Base-by-base conservation (phyloP, 495 filamentous ascomycete genomes). In the Aspergillus homomorphus region DNA sequence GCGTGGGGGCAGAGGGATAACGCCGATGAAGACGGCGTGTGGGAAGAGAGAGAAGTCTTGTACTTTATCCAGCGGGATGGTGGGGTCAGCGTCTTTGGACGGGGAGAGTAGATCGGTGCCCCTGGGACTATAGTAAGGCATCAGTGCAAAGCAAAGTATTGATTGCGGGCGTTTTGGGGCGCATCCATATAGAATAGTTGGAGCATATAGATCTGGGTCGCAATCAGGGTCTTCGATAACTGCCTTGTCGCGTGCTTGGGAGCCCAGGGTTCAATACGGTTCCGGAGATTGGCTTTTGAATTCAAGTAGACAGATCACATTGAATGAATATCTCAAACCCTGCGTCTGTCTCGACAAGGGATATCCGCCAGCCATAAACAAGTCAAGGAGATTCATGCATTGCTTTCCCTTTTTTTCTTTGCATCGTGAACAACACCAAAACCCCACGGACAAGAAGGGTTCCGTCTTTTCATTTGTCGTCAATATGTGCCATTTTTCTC, bases 31-130 rank as follows among this genome's bases (percentile, higher is more conserved):
- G 64, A 72, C 16, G 62, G 58, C n/a, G 55, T 51, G 50, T 54
- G 75, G 65, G 74, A 84, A 58, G 85, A 88, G 52, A 83, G 76
- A 61, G 92, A 97, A 70, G 83, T 88, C 59, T 68, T 97, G 69
- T 97, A 96, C 72, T 85, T 86, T 61, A 84, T 96, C 28, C 82
- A 83, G 43, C 81, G 82, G 16, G 88, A 96, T 73, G 89, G 89
- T n/a, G 82, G 84, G 21, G 87, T 91, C 42, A 83, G 77, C 60
- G 88, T 94, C 12, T 95, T 92, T 76, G 89, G 89, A 66, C 80
- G 89, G 67, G 90, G 91, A 20, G 80, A 77, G 58, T 76, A 71
- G 45, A 68, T 56, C 26, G 10, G n/a, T n/a, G n/a, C 64, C 20
- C 16, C 24, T 22, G 26, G 57, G 48, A n/a, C n/a, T n/a, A n/a